Conservation (phyloP, 2,329 filamentous ascomycete species). For the Colletotrichum sansevieriae region DNA sequence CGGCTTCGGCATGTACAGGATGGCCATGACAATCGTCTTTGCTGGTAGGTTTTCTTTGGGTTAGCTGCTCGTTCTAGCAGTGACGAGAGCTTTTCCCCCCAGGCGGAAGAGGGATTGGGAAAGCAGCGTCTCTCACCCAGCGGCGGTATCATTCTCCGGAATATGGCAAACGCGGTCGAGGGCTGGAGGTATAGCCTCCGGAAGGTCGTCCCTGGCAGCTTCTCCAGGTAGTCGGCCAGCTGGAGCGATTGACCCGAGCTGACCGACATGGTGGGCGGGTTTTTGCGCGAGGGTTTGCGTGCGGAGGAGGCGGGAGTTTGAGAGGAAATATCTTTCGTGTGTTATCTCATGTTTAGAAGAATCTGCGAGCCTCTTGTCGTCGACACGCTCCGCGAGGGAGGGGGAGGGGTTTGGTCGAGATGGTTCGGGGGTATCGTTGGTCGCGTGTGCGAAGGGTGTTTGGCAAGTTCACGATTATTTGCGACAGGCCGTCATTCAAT, state of each 20-base stretch:
- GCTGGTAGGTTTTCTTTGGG: constrained; percentile 62
- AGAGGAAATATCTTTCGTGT: background rate
- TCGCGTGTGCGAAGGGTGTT: background rate
- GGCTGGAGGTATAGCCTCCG: constrained; percentile 94
- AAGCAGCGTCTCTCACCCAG: constrained; percentile 70
- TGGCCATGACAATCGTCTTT: constrained; percentile 95
- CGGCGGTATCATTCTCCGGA: constrained; percentile 95
- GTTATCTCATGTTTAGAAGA: constrained; percentile 29
- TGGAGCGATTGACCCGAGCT: constrained; percentile 64
- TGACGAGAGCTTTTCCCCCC: background rate
- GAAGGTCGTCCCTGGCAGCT: constrained; percentile 90
- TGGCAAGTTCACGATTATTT: constrained; percentile 22
- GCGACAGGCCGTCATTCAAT: constrained; percentile 35
- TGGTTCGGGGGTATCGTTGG: background rate
- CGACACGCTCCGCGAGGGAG: background rate
- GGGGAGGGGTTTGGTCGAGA: constrained; percentile 1
- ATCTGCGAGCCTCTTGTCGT: constrained; percentile 2
- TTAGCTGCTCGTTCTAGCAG: constrained; percentile 11
- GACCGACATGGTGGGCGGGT: constrained; percentile 58
- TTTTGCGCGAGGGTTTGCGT: constrained; percentile 24
- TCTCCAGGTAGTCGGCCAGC: constrained; percentile 92
- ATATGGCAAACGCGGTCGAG: constrained; percentile 94
- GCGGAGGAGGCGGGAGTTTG: background rate
- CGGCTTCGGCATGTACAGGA: constrained; percentile 89
- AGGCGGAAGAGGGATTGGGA: no score